These are phyloP conservation scores for Camellia lanceoleosa DNA, from an alignment of 148 eudicot genomes.

Conservation along the genomic window DNA sequence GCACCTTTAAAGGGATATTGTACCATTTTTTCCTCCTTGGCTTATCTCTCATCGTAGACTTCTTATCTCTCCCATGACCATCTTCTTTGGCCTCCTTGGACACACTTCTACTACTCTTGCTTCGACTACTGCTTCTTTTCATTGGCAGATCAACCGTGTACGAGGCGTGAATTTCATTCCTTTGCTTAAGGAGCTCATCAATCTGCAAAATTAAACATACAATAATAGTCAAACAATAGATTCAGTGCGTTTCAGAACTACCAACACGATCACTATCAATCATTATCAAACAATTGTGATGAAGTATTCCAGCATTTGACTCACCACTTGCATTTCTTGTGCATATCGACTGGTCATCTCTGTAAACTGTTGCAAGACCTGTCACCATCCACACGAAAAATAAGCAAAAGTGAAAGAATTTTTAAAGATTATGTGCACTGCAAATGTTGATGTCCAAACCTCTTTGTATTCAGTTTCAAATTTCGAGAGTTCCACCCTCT, in stretches of 20 bases:
- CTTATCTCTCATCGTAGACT: slow-evolving; percentile 54
- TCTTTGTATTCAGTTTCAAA: slow-evolving; percentile 91
- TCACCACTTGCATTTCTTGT: slow-evolving; percentile 87
- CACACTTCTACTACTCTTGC: slow-evolving; percentile 44
- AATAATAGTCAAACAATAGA: background rate
- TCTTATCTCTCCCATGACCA: slow-evolving; percentile 49
- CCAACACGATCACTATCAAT: background rate
- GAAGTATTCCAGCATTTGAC: slow-evolving; percentile 20
- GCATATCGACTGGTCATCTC: slow-evolving; percentile 87
- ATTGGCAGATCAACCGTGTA: slow-evolving; percentile 55
- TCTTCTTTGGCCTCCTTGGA: slow-evolving; percentile 63
- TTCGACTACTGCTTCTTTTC: slow-evolving; percentile 61
- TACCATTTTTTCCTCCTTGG: slow-evolving; percentile 83
- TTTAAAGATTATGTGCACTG: background rate
- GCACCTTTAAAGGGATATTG: slow-evolving; percentile 62
- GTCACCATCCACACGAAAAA: slow-evolving; percentile 17
- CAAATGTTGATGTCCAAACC: slow-evolving; percentile 34
- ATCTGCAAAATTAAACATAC: slow-evolving; percentile 46
- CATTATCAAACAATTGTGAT: background rate
- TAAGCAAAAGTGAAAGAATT: slow-evolving; percentile 4
- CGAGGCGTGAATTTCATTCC: slow-evolving; percentile 79
- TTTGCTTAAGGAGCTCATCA: slow-evolving; percentile 73
- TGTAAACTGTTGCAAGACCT: slow-evolving; percentile 86
- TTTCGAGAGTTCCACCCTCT: slow-evolving; percentile 82
- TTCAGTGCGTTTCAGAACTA: background rate